phyloP scores from a whole-genome alignment of 139 green algal species.

The Microglena sp. region DNA sequence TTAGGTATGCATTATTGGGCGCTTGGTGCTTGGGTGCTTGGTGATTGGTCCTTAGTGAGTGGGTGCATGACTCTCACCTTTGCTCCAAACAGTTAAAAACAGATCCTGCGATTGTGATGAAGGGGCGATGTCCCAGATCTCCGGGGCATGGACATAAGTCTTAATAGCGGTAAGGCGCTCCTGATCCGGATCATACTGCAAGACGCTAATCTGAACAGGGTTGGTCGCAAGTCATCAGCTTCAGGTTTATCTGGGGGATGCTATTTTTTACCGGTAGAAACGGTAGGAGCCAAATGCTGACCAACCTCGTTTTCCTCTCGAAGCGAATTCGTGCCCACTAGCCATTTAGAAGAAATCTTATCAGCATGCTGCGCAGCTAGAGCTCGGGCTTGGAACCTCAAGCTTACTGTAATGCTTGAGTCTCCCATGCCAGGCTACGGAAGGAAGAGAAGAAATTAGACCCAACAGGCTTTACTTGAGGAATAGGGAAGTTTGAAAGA shows the following conservation, averaged over 20 bases:
- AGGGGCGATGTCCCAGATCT: slow-evolving; percentile 61
- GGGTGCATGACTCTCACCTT: too few species aligned
- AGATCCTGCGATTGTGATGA: slow-evolving; percentile 16
- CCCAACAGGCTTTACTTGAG: too few species aligned
- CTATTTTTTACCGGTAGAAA: neutral
- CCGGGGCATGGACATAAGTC: slow-evolving; percentile 35
- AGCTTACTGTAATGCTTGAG: slow-evolving; percentile 20
- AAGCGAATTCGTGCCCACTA: slow-evolving; percentile 55
- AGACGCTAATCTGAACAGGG: slow-evolving; percentile 37
- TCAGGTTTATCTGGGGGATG: neutral
- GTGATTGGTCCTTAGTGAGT: too few species aligned
- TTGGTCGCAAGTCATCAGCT: neutral
- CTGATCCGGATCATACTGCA: slow-evolving; percentile 57
- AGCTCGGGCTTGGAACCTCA: slow-evolving; percentile 43
- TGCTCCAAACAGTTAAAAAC: slow-evolving; percentile 51
- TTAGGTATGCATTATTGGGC: too few species aligned
- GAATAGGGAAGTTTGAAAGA: too few species aligned
- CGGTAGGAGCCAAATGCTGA: too few species aligned
- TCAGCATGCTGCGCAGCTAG: slow-evolving; percentile 24
- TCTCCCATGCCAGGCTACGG: too few species aligned
- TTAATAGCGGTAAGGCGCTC: slow-evolving; percentile 32
- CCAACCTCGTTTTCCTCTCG: slow-evolving; percentile 66
- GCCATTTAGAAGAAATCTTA: slow-evolving; percentile 34
- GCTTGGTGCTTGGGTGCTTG: too few species aligned
- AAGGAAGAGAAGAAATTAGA: too few species aligned